Evolutionary conservation across 2,329 filamentous ascomycete genomes (phyloP), one percentile per base, ranked within the genome.

Genomic region (Hypoxylon sp.): DNA sequence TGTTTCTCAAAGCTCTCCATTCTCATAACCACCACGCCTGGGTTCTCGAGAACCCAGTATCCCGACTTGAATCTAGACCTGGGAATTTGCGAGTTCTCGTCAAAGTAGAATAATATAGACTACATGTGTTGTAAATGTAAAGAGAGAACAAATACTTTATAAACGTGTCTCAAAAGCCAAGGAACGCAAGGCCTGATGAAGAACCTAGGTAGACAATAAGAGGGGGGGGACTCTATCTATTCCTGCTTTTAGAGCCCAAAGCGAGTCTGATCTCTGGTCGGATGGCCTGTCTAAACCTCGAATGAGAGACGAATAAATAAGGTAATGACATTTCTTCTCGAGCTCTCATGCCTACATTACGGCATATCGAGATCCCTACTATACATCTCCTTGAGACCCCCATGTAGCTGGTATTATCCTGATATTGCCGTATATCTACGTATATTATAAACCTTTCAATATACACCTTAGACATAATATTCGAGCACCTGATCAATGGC

Each of bases 141-240:
- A 44, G 9, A 11, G 9, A 11, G 2, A 2, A 42, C 19, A 9
- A 22, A 44, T 11, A 3, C 17, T 17, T 11, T 22, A 17, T 1
- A 11, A 17, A 22, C 10, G 10, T 5, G 10, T n/a, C 17, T 0
- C 3, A 10, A 44, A 44, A 19, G 39, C 6, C 10, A 22, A 3
- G 19, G 10, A 1, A 29, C 44, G 39, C 31, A 56, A 33, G 11
- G 42, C 11, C 39, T 35, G 42, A 6, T 13, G 10, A 3, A 24
- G 54, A 19, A 11, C 26, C 5, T 24, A 33, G 37, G 5, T 46
- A n/a, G 5, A 47, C 29, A 6, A 19, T 29, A 24, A 13, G 19
- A 13, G 19, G 19, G 19, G 33, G 29, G 29, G 26, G 46, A 56
- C 53, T 46, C 42, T 56, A 29, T 56, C 24, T 17, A 13, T 17